Evolutionary conservation across 2,329 filamentous ascomycete species (phyloP), one percentile per base, ranked within the genome.

Genomic region (Claviceps monticola): DNA sequence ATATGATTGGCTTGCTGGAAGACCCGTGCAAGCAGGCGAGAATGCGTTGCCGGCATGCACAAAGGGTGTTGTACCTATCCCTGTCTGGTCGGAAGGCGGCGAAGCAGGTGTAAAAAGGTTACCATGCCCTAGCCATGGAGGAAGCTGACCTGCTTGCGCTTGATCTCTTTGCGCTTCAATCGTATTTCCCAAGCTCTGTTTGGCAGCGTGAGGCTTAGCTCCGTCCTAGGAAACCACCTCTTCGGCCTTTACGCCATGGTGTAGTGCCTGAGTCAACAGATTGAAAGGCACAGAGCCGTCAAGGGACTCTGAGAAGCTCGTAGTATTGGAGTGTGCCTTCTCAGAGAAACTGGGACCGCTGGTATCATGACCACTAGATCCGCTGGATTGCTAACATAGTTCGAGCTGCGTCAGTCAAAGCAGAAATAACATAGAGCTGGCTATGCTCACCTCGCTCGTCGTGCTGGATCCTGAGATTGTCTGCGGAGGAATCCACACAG

Each of bases 141-240:
- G 19, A 21, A 8, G 8, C 8, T 17, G n/a, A 8, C 49, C 43
- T n/a, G 34, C 17, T 29, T 29, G 26, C 26, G 26, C 26, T 14
- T 49, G 39, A 29, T 47, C 11, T n/a, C 34, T 29, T 13, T 43
- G 26, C 11, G 34, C 16, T 16, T 36, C 26, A 4, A 9, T 17
- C 14, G 17, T 2, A 9, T 21, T 19, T 17, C 6, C 11, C 9
- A 39, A 16, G 16, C 16, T 17, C 26, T 49, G 42, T 19, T 45
- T 26, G 23, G 41, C 43, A 41, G 38, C 36, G 17, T 50, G 37
- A 44, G 53, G 38, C 34, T 47, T 52, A 36, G 50, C 34, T 54
- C 29, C 53, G 13, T 54, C 39, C 53, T 50, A 54, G 21, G 50
- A 48, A 54, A 41, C 50, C n/a, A 36, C 29, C 36, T 48, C 50